Conservation (phyloP, 2,329 filamentous ascomycete species). For the Fusarium sp. region DNA sequence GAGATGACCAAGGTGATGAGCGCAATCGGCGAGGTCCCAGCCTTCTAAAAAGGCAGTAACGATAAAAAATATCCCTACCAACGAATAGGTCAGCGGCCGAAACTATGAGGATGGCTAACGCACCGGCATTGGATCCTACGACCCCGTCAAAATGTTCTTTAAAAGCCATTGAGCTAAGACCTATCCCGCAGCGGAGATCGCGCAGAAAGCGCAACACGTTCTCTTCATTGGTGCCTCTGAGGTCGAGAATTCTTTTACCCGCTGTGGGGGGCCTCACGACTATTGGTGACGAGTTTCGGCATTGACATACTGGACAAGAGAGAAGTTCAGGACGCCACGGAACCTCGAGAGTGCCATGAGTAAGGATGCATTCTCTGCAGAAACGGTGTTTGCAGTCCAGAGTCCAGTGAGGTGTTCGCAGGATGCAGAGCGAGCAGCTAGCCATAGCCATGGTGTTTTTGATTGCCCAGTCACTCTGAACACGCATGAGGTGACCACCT, state of each 20-base stretch:
- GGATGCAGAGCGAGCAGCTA: not conserved
- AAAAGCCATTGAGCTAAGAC: not conserved
- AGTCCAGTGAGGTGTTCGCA: not conserved
- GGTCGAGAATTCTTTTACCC: not conserved
- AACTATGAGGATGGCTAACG: not conserved
- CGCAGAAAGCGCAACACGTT: not conserved
- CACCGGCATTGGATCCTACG: not conserved
- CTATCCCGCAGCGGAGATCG: not conserved
- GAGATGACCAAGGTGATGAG: not conserved
- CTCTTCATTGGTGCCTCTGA: not conserved
- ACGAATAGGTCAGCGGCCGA: not conserved
- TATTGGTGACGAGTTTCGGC: not conserved
- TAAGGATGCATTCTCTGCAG: not conserved
- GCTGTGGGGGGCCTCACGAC: not conserved
- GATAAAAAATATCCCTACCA: not conserved
- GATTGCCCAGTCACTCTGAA: not conserved
- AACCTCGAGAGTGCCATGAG: not conserved
- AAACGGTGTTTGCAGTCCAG: not conserved
- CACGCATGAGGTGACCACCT: not conserved
- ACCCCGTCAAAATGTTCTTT: not conserved
- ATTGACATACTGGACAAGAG: not conserved
- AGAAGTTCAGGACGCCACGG: not conserved
- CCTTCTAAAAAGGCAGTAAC: not conserved
- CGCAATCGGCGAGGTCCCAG: not conserved
- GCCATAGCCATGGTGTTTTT: not conserved